Evolutionary conservation across 2,329 filamentous ascomycete genomes (phyloP), one percentile per base, ranked within the genome.

Genomic region (Nothophaeocryptopus gaeumannii): DNA sequence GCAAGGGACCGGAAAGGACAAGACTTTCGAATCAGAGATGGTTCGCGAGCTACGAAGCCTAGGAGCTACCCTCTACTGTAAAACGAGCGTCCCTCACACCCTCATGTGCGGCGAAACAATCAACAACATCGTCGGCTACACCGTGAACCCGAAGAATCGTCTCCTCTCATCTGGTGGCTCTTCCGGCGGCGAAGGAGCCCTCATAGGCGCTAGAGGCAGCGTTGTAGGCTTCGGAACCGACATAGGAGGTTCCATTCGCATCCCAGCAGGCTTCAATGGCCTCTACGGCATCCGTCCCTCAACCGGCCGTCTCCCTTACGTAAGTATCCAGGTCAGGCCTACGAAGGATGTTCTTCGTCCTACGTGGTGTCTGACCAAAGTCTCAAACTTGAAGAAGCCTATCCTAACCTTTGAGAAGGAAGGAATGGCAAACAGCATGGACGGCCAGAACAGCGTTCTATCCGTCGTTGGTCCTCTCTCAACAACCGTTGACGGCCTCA

Each of bases 381-480:
- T 26, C 20, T 26, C 4, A 26, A 7, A 26, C 20, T 26, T 26
- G 20, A 26, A 26, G 4, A 26, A 26, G 7, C 20, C 20, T 26
- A 26, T 26, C 74, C 74, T 1, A 81, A 80, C 50, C 3, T 4
- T 26, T 26, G 20, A 26, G 20, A 26, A 26, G 20, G 72, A 79
- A 63, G 79, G 77, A 13, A 78, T 79, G 70, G 81, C 83, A 0
- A 85, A 84, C 61, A 78, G 75, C 8, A 78, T 82, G 74, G 79
- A 80, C 45, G 85, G 85, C 0, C 83, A 88, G 58, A 82, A 80
- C 56, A 78, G 75, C 0, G 74, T 86, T 30, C 70, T 81, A 2
- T 85, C 80, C 0, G 80, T 85, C 1, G 76, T 85, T 10, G 85
- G 84, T 0, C 82, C 83, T 0, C 64, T 89, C 11, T 79, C 79